Conservation (phyloP, 208 protist genomes). For the Leishmania arabica region DNA sequence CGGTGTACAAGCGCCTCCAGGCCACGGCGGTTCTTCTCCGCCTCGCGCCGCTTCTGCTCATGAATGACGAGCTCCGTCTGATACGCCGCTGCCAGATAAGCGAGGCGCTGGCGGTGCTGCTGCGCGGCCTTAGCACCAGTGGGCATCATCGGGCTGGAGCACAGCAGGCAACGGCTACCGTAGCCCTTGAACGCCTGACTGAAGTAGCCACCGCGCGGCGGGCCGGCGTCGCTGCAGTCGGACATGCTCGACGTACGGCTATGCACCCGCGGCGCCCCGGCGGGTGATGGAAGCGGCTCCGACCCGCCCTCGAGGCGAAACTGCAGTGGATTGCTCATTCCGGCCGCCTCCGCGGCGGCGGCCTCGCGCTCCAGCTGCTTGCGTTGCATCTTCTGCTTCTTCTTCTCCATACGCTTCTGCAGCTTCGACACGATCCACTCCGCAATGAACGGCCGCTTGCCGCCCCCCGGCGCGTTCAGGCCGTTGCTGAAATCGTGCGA, state of each 20-base stretch:
- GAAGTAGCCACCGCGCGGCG: background rate
- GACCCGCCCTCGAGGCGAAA: background rate
- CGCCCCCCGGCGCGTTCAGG: background rate
- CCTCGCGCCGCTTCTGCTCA: constrained; percentile 31
- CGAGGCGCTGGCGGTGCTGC: background rate
- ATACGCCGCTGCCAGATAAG: constrained; percentile 31
- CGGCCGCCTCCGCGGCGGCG: constrained; percentile 3
- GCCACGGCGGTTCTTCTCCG: constrained; percentile 14
- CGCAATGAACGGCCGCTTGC: constrained; percentile 14
- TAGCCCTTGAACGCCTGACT: background rate
- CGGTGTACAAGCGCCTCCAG: constrained; percentile 3
- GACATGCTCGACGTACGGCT: constrained; percentile 13
- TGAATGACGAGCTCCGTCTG: constrained; percentile 30
- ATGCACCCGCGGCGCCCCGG: background rate
- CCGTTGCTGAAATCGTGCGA: background rate
- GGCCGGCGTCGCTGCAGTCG: constrained; percentile 8
- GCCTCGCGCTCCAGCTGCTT: constrained; percentile 26
- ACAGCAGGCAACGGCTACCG: background rate
- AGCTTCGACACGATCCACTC: constrained; percentile 37
- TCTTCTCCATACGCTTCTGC: constrained; percentile 35
- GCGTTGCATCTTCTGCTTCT: constrained; percentile 23
- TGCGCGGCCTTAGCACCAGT: background rate
- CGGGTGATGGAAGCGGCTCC: background rate
- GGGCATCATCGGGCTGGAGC: background rate
- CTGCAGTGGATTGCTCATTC: background rate